Conservation (phyloP, 2,329 filamentous ascomycete genomes). For the Arthroderma sp. region DNA sequence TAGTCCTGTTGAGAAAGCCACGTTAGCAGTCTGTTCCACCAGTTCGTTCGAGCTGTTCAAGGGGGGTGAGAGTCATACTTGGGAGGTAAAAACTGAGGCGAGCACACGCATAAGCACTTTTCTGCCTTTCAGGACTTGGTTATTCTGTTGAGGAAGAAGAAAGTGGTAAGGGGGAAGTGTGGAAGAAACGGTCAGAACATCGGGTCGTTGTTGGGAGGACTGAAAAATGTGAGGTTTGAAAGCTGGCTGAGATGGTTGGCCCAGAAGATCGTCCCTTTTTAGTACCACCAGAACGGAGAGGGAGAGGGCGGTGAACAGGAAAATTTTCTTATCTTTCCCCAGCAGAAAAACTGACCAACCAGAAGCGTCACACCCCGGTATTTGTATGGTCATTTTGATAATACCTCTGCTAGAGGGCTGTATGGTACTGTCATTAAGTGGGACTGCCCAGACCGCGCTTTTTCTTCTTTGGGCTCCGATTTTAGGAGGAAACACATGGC, state of each 20-base stretch:
- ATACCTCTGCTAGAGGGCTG: not conserved
- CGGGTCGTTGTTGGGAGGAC: not conserved
- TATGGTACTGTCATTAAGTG: not conserved
- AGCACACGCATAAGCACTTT: constrained; percentile 74
- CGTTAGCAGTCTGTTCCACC: constrained; percentile 16
- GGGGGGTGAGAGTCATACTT: constrained; percentile 45
- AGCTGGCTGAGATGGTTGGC: not conserved
- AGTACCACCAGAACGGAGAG: too few species aligned
- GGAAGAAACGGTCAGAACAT: not conserved
- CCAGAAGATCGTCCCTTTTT: not conserved
- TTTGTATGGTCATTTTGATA: not conserved
- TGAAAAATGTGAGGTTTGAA: too few species aligned
- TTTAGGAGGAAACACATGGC: not conserved
- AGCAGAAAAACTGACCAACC: not conserved
- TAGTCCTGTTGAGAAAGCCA: constrained; percentile 41
- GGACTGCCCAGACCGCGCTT: not conserved
- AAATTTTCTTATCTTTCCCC: not conserved
- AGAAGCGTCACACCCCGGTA: not conserved
- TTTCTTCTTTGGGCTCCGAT: not conserved
- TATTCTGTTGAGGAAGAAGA: constrained; percentile 13
- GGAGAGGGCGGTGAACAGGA: constrained; percentile 7
- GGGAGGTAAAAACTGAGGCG: constrained; percentile 74
- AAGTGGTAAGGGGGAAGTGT: not conserved
- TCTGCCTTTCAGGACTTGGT: constrained; percentile 28
- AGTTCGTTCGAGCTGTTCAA: too few species aligned